Evolutionary conservation across 2,329 filamentous ascomycete species (phyloP), one percentile per base, ranked within the genome.

Genomic region (Trichoderma oligosporum): DNA sequence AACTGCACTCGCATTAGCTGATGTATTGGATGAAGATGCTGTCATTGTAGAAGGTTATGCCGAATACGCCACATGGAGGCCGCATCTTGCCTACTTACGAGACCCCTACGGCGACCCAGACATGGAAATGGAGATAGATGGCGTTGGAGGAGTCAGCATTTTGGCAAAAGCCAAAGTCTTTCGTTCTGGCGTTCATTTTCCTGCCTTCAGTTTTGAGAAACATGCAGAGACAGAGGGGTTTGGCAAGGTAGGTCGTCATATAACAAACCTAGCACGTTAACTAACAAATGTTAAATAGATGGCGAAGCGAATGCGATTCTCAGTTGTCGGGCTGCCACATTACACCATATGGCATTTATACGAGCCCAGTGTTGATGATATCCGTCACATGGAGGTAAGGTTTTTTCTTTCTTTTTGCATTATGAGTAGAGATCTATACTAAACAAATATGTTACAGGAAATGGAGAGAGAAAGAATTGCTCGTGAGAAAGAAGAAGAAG

Each of bases 341-440:
- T 99, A 99, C 73, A 96, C 91, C 1, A 97, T 99, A 63, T 99
- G 94, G 94, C 94, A 99, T 85, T 80, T 99, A 67, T 99, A 99
- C 77, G 94, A 99, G 73, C 94, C 94, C n/a, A 96, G 91, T 67
- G 89, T 97, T 14, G 94, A 99, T 68, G 94, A 99, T 67, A 89
- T 97, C 61, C 86, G 89, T 59, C 94, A 97, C 68, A 99, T 99
- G 94, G 93, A 92, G 77, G 84, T 86, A 72, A 59, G 76, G 11
- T 33, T 7, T 18, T 29, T 16, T 5, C 38, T 11, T 3, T 4
- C 4, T 14, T 14, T 12, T 14, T 22, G 9, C 9, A 4, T 16
- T 14, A 20, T 22, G 12, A 12, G 25, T 5, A 18, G 3, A 12
- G 2, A 5, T 1, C 1, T 7, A 5, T 46, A 4, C 39, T 57